phyloP scores from a whole-genome alignment of 352 stramenopile species.

The Globisporangium orthogonon region DNA sequence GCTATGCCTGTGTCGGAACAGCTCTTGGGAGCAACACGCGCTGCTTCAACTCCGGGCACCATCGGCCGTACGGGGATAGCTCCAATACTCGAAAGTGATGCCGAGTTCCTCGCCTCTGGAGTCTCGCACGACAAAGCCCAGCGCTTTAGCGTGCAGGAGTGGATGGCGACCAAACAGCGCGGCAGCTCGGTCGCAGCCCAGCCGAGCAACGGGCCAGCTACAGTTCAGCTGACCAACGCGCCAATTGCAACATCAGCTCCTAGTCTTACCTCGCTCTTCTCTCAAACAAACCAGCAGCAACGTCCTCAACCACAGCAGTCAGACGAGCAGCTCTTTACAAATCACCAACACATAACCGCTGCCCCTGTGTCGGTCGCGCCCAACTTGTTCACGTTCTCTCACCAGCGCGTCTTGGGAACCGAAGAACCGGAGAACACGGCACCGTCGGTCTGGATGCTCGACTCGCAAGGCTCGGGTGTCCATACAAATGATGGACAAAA shows the following conservation, averaged over 20 bases:
- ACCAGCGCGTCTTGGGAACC: not conserved
- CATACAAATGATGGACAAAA: not conserved
- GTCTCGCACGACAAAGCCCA: constrained; percentile 67
- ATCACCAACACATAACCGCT: not conserved
- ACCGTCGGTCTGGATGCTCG: constrained; percentile 5
- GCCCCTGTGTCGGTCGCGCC: not conserved
- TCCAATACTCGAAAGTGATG: constrained; percentile 32
- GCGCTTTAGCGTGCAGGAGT: constrained; percentile 65
- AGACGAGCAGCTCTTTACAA: not conserved
- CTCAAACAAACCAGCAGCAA: not conserved
- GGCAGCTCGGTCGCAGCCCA: constrained; percentile 19
- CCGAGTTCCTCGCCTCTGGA: constrained; percentile 41
- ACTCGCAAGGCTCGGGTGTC: not conserved
- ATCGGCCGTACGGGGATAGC: not conserved
- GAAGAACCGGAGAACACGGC: not conserved
- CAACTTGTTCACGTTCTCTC: constrained; percentile 1
- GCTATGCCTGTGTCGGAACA: not conserved
- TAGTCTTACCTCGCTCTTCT: not conserved
- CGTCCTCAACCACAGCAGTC: not conserved
- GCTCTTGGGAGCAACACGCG: not conserved
- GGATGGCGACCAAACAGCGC: constrained; percentile 60
- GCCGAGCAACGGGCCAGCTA: constrained; percentile 11
- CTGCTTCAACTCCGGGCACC: not conserved
- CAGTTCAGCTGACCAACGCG: no score
- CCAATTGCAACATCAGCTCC: constrained; percentile 1